Base-by-base conservation (phyloP, 1,139 yeast species). In the Saccharomycopsis crataegensis region DNA sequence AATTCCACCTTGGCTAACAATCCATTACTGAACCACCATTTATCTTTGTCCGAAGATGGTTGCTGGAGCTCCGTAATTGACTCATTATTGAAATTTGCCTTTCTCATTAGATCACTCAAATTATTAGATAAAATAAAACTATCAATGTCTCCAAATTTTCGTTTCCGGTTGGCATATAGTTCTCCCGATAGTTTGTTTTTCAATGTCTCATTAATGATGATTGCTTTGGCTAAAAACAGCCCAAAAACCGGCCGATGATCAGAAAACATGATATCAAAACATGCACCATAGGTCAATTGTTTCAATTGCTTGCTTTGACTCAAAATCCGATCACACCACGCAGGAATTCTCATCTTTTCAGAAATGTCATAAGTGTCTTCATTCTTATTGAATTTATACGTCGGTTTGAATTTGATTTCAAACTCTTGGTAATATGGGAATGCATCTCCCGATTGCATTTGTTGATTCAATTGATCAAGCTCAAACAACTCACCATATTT, bases 171-270 rank as follows among this genome's bases (percentile, higher is more conserved):
- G 40, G 68, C 69, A 53, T 91, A 89, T 49, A 93, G 72, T 55
- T 78, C 77, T 41, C 75, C 68, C 38, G 86, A 79, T 54, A 93
- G 70, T 44, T 72, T 68, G 50, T 78, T 78, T 65, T 81, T 86
- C 51, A 76, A 67, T 3, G 68, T 67, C 61, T 87, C 88, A 68
- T 93, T 86, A 41, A 90, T 75, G 41, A 88, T 79, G 42, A 81
- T 78, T 6, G 89, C 86, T 7, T 75, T 73, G 1, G 91, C 85
- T 41, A 72, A 74, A 66, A 87, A 93, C 1, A 81, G 71, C 0
- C 91, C 96, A 68, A 78, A 87, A 0, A 93, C 97, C 0, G 99
- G 99, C 50, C 96, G 72, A 68, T 94, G 99, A 67, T 93, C 99
- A 0, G 96, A 87, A 67, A 93, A 91, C 52, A 72, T 68, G 44